These are phyloP conservation scores for Gnetum montanum DNA, from an alignment of 75 land plant genomes.

Conservation along the genomic window DNA sequence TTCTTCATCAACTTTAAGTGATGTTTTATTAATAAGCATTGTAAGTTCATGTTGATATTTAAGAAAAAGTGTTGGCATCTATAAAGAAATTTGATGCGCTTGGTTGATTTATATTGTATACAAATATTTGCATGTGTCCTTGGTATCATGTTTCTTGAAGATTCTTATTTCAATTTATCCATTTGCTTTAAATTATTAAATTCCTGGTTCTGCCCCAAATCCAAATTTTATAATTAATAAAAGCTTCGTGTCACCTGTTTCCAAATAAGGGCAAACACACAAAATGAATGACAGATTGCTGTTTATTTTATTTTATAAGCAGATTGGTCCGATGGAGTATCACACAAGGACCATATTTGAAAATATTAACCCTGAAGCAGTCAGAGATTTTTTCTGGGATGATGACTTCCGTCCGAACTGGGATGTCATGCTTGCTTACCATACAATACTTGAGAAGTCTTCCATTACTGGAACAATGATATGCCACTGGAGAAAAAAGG, in stretches of 20 bases:
- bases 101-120: too few relatives aligned
- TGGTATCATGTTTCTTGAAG: neutral
- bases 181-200: neutral
- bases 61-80: too few relatives aligned
- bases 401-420: slow-evolving; percentile 78
- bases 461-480: slow-evolving; percentile 65
- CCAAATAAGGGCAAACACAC: too few relatives aligned
- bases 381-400: slow-evolving; percentile 95
- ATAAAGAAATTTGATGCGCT: too few relatives aligned
- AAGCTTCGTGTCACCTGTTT: neutral
- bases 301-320: neutral
- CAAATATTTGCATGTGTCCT: neutral
- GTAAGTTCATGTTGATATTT: too few relatives aligned
- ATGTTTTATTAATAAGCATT: too few relatives aligned
- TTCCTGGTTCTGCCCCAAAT: neutral
- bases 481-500: slow-evolving; percentile 90
- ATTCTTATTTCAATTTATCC: neutral
- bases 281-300: neutral
- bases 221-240: neutral
- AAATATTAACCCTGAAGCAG: slow-evolving; percentile 66
- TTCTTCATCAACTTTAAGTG: too few relatives aligned
- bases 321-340: slow-evolving; percentile 86
- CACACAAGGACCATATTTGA: slow-evolving; percentile 76
- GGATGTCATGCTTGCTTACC: slow-evolving; percentile 88
- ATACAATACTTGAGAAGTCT: slow-evolving; percentile 57